Evolutionary conservation across 352 stramenopile species (phyloP), one percentile per base, ranked within the genome.

Genomic region (Thraustotheca clavata): DNA sequence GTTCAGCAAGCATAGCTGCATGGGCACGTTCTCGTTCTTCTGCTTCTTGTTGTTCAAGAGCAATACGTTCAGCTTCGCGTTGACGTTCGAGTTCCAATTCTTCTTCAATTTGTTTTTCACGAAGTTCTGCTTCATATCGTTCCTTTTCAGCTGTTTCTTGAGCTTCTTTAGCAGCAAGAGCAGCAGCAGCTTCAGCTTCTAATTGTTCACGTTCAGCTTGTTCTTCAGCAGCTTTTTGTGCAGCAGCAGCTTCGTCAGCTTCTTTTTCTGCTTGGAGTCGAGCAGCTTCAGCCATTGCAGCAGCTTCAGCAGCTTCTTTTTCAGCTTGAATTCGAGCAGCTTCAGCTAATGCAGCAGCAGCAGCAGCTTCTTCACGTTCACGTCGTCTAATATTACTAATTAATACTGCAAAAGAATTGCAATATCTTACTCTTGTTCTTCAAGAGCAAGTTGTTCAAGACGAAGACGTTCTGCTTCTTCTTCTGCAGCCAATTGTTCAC

Each of bases 381-480:
- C 43, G 43, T 35, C 43, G 43, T 7, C 43, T 52, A 52, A 31
- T 9, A 26, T 9, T 9, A 31, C 20, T 43, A 43, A 16, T 43
- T 43, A 50, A 59, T 59, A 7, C 8, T 41, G 20, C 29, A 18
- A 34, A n/a, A 60, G 24, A 7, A n/a, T n/a, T n/a, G n/a, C n/a
- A 9, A 60, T 6, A 36, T 18, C 48, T 26, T 71, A 72, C 57
- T 79, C 73, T 43, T 79, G 73, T 16, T 76, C 71, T 2, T 80
- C 49, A 7, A 68, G 73, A 14, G 65, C 39, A 54, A 33, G 11
- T 27, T 65, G 41, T 6, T 43, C 57, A n/a, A 55, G 27, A 33
- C 57, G 57, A 26, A 43, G 35, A 39, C 12, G 33, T 43, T 65
- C 38, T 24, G n/a, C 62, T 22, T 67, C 62, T 57, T 66, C 46